Conservation (phyloP, 371 early-diverging fungal genomes). For the Syncephalastrum sp. region DNA sequence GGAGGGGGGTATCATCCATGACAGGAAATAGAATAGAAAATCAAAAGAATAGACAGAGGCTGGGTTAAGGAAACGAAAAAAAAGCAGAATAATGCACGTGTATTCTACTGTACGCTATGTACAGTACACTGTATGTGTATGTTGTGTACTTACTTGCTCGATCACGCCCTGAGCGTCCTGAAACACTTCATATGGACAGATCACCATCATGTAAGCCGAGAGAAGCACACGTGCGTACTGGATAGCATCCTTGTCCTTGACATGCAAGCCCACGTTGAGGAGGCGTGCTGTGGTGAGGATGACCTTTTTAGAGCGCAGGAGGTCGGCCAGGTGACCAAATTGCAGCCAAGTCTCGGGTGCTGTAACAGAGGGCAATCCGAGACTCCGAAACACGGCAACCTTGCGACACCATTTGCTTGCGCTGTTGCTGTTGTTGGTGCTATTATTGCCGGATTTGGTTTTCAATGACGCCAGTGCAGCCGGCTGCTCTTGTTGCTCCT, state of each 20-base stretch:
- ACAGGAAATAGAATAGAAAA: slow-evolving; percentile 4
- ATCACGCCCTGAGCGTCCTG: slow-evolving; percentile 41
- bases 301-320: slow-evolving; percentile 33
- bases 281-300: slow-evolving; percentile 32
- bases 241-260: slow-evolving; percentile 28
- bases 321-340: slow-evolving; percentile 28
- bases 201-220: slow-evolving; percentile 68
- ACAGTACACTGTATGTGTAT: slow-evolving; percentile 1
- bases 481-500: too few species aligned
- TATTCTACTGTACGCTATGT: background rate
- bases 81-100: slow-evolving; percentile 1
- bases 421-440: slow-evolving; percentile 12
- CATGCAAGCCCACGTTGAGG: slow-evolving; percentile 26
- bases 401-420: slow-evolving; percentile 6
- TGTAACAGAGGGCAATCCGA: slow-evolving; percentile 30
- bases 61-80: slow-evolving; percentile 3
- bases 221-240: slow-evolving; percentile 62
- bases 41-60: slow-evolving; percentile 2
- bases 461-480: too few species aligned
- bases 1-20: slow-evolving; percentile 15
- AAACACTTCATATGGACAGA: slow-evolving; percentile 62
- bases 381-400: slow-evolving; percentile 18
- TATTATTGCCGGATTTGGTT: background rate
- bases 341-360: slow-evolving; percentile 24
- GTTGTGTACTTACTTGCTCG: slow-evolving; percentile 48